Evolutionary conservation across 2,329 filamentous ascomycete species (phyloP), one percentile per base, ranked within the genome.

Genomic region (Colletotrichum sp.): DNA sequence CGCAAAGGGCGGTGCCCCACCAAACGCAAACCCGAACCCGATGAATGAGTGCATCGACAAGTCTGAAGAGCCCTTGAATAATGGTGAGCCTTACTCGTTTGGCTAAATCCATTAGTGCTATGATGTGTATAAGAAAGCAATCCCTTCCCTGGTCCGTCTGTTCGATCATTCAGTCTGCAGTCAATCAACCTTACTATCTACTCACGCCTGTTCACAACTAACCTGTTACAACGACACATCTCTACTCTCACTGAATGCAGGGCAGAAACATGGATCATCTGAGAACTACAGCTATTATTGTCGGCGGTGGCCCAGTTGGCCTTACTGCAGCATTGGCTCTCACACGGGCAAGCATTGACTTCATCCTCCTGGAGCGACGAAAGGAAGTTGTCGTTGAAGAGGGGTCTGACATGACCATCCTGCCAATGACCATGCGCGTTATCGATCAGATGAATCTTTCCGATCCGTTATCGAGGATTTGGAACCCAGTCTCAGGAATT

Each of bases 361-460:
- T 69, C 34, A 60, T 64, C 32, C 7, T 76, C 26, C 36, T 76
- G 8, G 73, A 76, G 30, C 55, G 80, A 13, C 81, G 82, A 2
- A 32, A 77, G 2, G 77, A 78, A 1, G 32, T 84, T 12, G 72
- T 82, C 74, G 72, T 80, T 55, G 79, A 85, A 77, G 80, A 81
- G 16, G 80, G 80, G 26, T 80, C 81, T 24, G 80, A 83, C 79
- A 77, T 86, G 68, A 79, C 83, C 16, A 76, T 87, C 68, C 76
- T 81, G 78, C 68, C 79, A 59, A 75, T 79, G 71, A 80, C 75
- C 7, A 60, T 82, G 71, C 83, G 81, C 39, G 79, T 81, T n/a
- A 69, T 86, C 0, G 71, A 81, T 7, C 85, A 87, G 55, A 79
- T 87, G 2, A 83, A 82, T 4, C 78, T 84, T 4, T 78, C 79